Base-by-base conservation (phyloP, 176 grass and related monocot species). In the Carex scoparia region DNA sequence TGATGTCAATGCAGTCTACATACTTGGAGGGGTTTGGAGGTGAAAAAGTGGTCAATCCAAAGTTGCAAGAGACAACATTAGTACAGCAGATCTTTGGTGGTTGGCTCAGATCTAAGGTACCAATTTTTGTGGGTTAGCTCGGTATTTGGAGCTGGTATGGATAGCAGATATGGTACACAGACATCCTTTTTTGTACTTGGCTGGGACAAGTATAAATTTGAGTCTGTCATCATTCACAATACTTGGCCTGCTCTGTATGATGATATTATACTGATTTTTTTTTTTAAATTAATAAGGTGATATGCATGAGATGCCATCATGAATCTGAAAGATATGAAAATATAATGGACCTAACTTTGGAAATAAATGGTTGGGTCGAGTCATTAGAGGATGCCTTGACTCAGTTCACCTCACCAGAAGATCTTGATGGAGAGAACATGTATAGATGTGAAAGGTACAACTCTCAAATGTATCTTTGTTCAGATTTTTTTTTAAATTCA, bases 311-410 rank as follows among this genome's bases (percentile, higher is more conserved):
- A 92, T 99, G 96, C 81, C 72, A 94, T 85, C 91, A 92, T 18
- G 96, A 95, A 80, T 99, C 96, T 80, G 96, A 99, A 90, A 88
- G 91, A 88, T 95, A 92, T 35, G 96, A 99, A 63, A 99, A 95
- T 86, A 99, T 99, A 88, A 99, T 99, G 96, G 96, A 99, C 83
- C 96, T 99, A 90, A 99, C 96, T 69, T 87, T 99, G 88, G 96
- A 99, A 84, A 99, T 99, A 88, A 89, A 95, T 89, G 96, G 96
- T 70, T 94, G 93, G 93, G 96, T 99, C 14, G 96, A 99, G 59
- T 95, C 96, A 28, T 90, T 99, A 89, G 91, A 99, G 89, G 96
- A 99, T 89, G 96, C 96, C 84, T 89, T 99, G 80, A 94, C 93
- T 46, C 96, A 99, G 86, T 99, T 99, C 89, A 99, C 96, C 79